These are phyloP conservation scores for Ascoidea asiatica DNA, from an alignment of 805 yeast genomes.

Conservation along the genomic window DNA sequence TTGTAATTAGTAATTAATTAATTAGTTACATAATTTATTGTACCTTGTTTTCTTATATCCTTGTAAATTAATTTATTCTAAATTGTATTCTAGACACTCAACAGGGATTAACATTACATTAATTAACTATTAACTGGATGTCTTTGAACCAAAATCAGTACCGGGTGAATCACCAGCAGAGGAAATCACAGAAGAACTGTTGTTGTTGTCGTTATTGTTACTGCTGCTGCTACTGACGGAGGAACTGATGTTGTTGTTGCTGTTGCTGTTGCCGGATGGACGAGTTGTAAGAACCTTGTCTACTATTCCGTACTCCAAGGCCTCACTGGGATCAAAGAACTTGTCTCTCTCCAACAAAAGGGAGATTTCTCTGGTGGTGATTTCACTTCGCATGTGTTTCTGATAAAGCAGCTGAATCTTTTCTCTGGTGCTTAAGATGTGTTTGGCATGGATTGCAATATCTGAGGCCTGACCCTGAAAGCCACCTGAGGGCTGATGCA, in stretches of 20 bases:
- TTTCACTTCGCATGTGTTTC: conserved; percentile 14
- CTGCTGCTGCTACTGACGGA: neutral
- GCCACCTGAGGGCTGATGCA: conserved; percentile 22
- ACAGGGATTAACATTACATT: no score
- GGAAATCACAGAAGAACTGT: no score
- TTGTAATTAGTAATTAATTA: no score
- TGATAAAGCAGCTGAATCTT: conserved; percentile 16
- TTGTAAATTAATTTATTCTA: no score
- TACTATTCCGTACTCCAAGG: conserved; percentile 19
- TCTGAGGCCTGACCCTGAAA: conserved; percentile 19
- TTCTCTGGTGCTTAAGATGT: conserved; percentile 17
- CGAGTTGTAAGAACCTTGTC: conserved; percentile 20
- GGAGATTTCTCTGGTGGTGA: conserved; percentile 10
- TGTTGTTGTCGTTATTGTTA: neutral
- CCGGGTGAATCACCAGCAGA: no score
- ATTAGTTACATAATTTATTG: no score
- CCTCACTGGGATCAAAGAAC: conserved; percentile 17
- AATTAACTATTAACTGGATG: no score
- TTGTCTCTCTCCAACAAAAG: conserved; percentile 14
- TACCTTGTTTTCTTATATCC: no score
- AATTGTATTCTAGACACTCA: no score
- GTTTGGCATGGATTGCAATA: conserved; percentile 21
- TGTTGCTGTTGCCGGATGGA: neutral
- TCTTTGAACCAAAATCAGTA: no score
- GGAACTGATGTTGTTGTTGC: no score